These are phyloP conservation scores for Fusarium acutatum DNA, from an alignment of 2,329 filamentous ascomycete genomes.

Conservation along the genomic window DNA sequence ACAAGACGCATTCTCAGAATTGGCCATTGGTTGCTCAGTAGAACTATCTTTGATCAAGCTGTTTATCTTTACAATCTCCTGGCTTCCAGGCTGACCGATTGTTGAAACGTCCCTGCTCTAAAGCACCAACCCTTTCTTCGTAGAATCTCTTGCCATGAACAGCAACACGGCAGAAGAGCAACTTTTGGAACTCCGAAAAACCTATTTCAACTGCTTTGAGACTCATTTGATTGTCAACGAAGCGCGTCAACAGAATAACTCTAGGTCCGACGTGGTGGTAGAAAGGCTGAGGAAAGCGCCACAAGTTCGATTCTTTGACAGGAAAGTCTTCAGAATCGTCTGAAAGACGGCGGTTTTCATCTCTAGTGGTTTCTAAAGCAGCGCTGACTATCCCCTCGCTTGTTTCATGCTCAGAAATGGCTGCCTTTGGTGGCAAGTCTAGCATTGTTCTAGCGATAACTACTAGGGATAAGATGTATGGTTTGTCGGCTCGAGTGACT, in stretches of 20 bases:
- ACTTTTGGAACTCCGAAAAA: conserved; percentile 21
- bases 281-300: conserved; percentile 22
- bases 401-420: background rate
- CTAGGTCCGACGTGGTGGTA: conserved; percentile 33
- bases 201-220: conserved; percentile 23
- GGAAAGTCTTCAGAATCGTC: background rate
- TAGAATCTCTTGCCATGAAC: conserved; percentile 29
- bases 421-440: background rate
- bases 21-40: background rate
- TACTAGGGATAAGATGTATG: conserved; percentile 33
- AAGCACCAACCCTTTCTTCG: conserved; percentile 15
- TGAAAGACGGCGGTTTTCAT: background rate
- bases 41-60: background rate
- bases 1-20: background rate
- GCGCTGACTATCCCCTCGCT: background rate
- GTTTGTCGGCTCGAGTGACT: conserved; percentile 33
- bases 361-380: background rate
- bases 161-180: conserved; percentile 32
- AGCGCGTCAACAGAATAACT: conserved; percentile 25
- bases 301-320: background rate
- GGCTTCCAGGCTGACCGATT: background rate
- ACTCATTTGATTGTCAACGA: conserved; percentile 8
- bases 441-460: conserved; percentile 20
- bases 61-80: background rate
- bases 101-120: conserved; percentile 31